Evolutionary conservation across 352 stramenopile species (phyloP), one percentile per base, ranked within the genome.

Genomic region (Phytophthora fragariaefolia): DNA sequence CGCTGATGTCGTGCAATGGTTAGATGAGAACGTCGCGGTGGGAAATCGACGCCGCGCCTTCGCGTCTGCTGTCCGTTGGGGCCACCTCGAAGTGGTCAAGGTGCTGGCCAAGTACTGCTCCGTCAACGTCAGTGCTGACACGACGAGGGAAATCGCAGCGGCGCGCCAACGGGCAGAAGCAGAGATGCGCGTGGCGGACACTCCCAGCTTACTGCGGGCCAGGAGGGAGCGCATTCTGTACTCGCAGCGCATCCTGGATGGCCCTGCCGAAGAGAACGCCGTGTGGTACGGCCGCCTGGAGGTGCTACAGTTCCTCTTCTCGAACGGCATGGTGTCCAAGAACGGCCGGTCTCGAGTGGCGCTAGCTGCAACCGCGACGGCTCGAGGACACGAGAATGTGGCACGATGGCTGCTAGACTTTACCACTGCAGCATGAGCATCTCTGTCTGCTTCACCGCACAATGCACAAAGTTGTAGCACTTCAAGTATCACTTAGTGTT

Each of bases 271-370:
- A 46, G 66, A 74, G 51, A 74, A 62, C 26, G 66, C 66, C 12
- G 66, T 74, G 40, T 71, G 66, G 66, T 71, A 74, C 55, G 66
- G 54, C 6, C 61, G 54, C n/a, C 50, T 77, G 13, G 54, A 74
- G 24, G 60, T 77, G 30, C 46, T 77, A 6, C 58, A 69, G 49
- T 77, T 71, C 24, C 65, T 77, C 55, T 73, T 71, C 38, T 64
- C 62, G 9, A 66, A 74, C 28, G 56, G 65, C 1, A 36, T 75
- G 28, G 62, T 71, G 24, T 68, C 67, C 20, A 63, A 61, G 42
- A 68, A 71, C 22, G 51, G 62, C 42, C 67, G 67, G 6, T 75
- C 62, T 32, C 62, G 67, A 10, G 55, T 46, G 18, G 67, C 68
- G 48, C 20, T 75, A 40, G 68, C 68, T 13, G 50, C 45, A 6